Conservation (phyloP, 164 flowering plant genomes). For the Stephania japonica region DNA sequence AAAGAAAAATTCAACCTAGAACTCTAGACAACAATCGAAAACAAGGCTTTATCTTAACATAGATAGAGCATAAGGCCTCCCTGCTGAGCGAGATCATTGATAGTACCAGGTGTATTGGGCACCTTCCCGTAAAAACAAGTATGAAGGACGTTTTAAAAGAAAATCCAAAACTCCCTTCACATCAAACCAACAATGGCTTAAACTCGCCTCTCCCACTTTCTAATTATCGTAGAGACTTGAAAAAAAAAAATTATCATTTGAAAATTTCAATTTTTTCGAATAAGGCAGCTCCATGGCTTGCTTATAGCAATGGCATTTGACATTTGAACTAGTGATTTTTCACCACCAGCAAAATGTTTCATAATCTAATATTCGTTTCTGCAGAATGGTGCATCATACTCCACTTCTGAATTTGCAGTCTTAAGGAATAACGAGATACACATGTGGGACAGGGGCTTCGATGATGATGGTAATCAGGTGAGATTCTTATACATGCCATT, state of each 20-base stretch:
- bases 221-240: background rate
- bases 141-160: too few species aligned
- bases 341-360: background rate
- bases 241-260: too few species aligned
- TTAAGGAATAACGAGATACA: constrained; percentile 77
- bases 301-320: background rate
- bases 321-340: background rate
- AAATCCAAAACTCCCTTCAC: too few species aligned
- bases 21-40: too few species aligned
- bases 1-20: too few species aligned
- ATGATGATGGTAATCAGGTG: constrained; percentile 91
- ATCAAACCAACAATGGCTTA: too few species aligned
- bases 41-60: too few species aligned
- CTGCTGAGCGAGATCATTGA: too few species aligned
- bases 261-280: too few species aligned
- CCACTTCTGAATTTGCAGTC: constrained; percentile 80
- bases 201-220: background rate
- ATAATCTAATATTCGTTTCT: background rate
- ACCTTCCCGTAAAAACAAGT: too few species aligned
- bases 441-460: constrained; percentile 86
- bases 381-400: constrained; percentile 84
- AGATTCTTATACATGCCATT: constrained; percentile 13
- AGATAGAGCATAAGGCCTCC: too few species aligned
- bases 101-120: too few species aligned
- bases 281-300: background rate